Base-by-base conservation (phyloP, 345 rosid genomes). In the Syzygium grande region DNA sequence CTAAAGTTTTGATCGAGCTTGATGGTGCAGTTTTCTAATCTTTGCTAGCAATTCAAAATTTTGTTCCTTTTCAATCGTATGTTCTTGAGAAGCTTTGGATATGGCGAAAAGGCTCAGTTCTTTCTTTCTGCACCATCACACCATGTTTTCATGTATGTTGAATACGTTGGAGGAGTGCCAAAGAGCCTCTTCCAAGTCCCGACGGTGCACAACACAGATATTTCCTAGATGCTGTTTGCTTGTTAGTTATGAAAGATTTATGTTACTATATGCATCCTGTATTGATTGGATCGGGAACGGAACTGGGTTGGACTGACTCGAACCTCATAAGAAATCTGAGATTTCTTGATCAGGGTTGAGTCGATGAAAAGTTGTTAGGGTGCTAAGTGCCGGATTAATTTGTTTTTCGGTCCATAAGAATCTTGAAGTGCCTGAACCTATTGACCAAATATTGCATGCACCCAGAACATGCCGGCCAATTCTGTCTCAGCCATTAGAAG, bases 221-320 rank as follows among this genome's bases (percentile, higher is more conserved):
- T 29, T 30, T 8, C 78, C 23, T 65, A 16, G 23, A 65, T 30
- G 43, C 21, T 30, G 16, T 65, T 65, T 65, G 78, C 46, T 8
- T 0, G 46, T 34, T 68, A 30, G 11, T 65, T 3, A 8, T 8
- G 15, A 30, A 63, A n/a, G 2, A 0, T n/a, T 65, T 4, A 73
- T 9, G 80, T 73, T 9, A 73, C 80, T 19, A 17, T 0, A 68
- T 34, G 49, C 80, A 38, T 38, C 80, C 49, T 73, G 4, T 10
- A 5, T 19, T 5, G 14, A 19, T 34, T 19, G 80, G 80, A 73
- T 19, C 14, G 2, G 23, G 25, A 73, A 19, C 7, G 2, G 80
- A 9, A 19, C 1, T 0, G 7, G 49, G 80, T 38, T 19, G 6
- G 1, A 73, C 38, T 13, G 0, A 73, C 80, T 73, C 2, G 49